Conservation (phyloP, 2,329 filamentous ascomycete species). For the Alternaria solani region DNA sequence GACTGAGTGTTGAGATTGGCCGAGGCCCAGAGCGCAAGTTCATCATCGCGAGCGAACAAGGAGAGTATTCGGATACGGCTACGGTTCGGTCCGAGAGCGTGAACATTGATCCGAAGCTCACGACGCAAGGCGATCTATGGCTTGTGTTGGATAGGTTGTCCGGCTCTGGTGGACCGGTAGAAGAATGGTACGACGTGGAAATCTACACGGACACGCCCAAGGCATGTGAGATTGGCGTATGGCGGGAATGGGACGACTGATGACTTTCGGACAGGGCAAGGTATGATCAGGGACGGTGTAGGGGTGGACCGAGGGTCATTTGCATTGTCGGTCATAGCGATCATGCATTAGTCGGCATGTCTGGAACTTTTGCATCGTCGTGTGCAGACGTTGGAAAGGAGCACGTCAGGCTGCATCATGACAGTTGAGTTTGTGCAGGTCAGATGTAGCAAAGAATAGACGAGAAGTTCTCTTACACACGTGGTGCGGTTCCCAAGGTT, state of each 20-base stretch:
- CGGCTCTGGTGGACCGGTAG: slow-evolving; percentile 57
- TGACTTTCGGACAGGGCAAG: neutral
- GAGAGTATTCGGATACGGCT: slow-evolving; percentile 75
- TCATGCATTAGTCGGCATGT: slow-evolving; percentile 1
- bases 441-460: neutral
- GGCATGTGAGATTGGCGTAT: slow-evolving; percentile 55
- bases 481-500: neutral
- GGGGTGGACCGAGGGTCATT: slow-evolving; percentile 6
- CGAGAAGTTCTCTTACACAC: slow-evolving; percentile 3
- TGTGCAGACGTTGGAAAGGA: neutral
- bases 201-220: slow-evolving; percentile 57
- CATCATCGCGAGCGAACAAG: slow-evolving; percentile 72
- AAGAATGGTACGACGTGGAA: slow-evolving; percentile 62
- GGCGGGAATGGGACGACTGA: slow-evolving; percentile 55
- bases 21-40: slow-evolving; percentile 72
- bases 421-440: neutral
- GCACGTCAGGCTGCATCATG: neutral
- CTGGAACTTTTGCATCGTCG: neutral
- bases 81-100: slow-evolving; percentile 74
- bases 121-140: slow-evolving; percentile 69
- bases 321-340: slow-evolving; percentile 13
- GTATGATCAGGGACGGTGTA: neutral
- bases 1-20: slow-evolving; percentile 76
- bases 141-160: slow-evolving; percentile 83
- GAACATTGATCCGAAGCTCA: slow-evolving; percentile 73